Base-by-base conservation (phyloP, 768 basidiomycete species). In the Rhodocollybia butyracea region DNA sequence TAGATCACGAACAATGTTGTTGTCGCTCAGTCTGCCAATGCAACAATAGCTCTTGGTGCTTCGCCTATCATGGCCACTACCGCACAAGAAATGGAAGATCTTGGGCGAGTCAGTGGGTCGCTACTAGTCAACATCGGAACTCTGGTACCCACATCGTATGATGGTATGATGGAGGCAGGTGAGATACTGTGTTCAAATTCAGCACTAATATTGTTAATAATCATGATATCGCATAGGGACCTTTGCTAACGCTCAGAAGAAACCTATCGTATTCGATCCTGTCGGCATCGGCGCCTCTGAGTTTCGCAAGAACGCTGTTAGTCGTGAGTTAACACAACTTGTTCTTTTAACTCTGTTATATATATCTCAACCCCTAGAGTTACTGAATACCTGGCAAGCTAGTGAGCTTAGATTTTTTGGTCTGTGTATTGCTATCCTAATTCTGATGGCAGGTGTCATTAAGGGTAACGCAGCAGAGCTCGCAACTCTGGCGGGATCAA, bases 381-480 rank as follows among this genome's bases (percentile, higher is more conserved):
- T 96, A 12, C 70, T 96, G 19, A 74, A 87, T 56, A 70, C 73
- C 22, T 96, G 89, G 83, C 93, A 95, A 68, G 84, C 88, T 11
- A 86, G 88, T 50, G 48, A 15, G 48, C 26, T n/a, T n/a, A n/a
- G 11, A 15, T 22, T 27, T 50, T 4, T 22, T 10, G 17, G 4
- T 32, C 13, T 12, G 12, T 10, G 5, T 15, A 17, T 21, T 50
- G 24, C 1, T 15, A 3, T 36, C 19, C 31, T 50, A 19, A 36
- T 15, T 13, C 19, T 19, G n/a, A 38, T 39, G 10, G 22, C 48
- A 50, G 48, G 48, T 17, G 89, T 96, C 21, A 94, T 98, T 70
- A 98, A 98, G 70, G 94, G 94, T 3, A 97, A 98, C 64, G 89
- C 92, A 0, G 91, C 82, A 15, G 95, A 98, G 71, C 84, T 98